A percentile compares a stretch with the other conserved stretches of the same genome.
These are phyloP conservation scores for Acanthamoeba triangularis DNA, from an alignment of 208 protist genomes.

Conservation along the genomic window DNA sequence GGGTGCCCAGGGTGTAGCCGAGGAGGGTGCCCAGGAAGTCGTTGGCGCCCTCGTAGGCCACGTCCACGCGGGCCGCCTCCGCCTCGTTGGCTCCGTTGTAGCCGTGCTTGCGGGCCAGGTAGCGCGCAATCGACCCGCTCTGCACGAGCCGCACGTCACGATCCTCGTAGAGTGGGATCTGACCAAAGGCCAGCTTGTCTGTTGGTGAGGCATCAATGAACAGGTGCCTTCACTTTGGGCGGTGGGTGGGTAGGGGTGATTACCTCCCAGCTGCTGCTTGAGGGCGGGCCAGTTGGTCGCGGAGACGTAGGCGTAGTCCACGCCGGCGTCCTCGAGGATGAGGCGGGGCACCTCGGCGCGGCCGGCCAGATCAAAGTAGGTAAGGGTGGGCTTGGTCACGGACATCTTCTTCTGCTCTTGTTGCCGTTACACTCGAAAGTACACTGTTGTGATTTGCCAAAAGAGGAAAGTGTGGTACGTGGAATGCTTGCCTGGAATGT, in stretches of 20 bases:
- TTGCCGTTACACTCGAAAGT: too few relatives aligned
- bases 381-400: conserved; percentile 49
- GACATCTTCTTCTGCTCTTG: not conserved
- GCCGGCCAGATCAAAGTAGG: conserved; percentile 14
- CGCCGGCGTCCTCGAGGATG: conserved; percentile 2
- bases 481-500: too few relatives aligned
- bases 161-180: conserved; percentile 31
- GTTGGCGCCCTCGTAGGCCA: conserved; percentile 8
- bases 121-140: conserved; percentile 3
- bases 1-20: not conserved
- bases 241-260: too few relatives aligned
- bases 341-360: conserved; percentile 32
- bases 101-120: conserved; percentile 51
- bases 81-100: conserved; percentile 47
- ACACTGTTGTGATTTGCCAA: too few relatives aligned
- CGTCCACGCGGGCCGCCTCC: conserved; percentile 6
- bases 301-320: conserved; percentile 5
- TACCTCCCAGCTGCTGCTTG: not conserved
- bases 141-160: not conserved
- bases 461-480: too few relatives aligned
- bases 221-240: too few relatives aligned
- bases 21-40: not conserved
- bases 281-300: not conserved
- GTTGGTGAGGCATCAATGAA: too few relatives aligned
- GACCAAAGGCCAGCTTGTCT: conserved; percentile 48